These are phyloP conservation scores for Jamesozyma gamospora DNA, from an alignment of 805 yeast species.

Conservation along the genomic window DNA sequence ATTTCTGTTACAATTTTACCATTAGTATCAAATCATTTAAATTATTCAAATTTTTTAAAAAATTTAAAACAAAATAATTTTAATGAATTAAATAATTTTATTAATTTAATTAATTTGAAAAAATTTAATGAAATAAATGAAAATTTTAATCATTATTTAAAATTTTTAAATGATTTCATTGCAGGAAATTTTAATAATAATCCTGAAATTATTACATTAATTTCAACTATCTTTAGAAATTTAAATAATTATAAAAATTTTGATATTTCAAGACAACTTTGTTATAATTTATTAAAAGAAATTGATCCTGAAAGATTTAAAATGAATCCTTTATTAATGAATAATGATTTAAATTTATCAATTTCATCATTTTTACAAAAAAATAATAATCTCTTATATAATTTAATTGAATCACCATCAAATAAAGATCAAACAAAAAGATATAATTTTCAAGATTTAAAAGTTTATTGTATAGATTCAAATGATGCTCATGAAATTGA, in stretches of 20 bases:
- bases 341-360: slow-evolving; percentile 35
- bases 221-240: slow-evolving; percentile 32
- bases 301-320: slow-evolving; percentile 15
- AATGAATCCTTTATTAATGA: slow-evolving; percentile 4
- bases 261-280: slow-evolving; percentile 44
- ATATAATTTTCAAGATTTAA: slow-evolving; percentile 38
- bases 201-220: slow-evolving; percentile 39
- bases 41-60: slow-evolving; percentile 28
- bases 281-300: slow-evolving; percentile 40
- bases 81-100: slow-evolving; percentile 19
- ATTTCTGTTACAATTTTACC: slow-evolving; percentile 38
- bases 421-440: slow-evolving; percentile 4
- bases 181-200: slow-evolving; percentile 41
- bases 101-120: slow-evolving; percentile 12
- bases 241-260: slow-evolving; percentile 18
- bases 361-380: slow-evolving; percentile 35
- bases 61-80: slow-evolving; percentile 16
- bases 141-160: slow-evolving; percentile 32
- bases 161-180: slow-evolving; percentile 43
- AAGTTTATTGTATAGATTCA: slow-evolving; percentile 77
- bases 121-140: slow-evolving; percentile 3
- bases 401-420: slow-evolving; percentile 5
- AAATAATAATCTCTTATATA: slow-evolving; percentile 32
- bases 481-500: slow-evolving; percentile 80
- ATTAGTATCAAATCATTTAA: slow-evolving; percentile 28